A percentile compares a stretch with the other conserved stretches of the same genome.
Conservation (phyloP, 176 grass and related monocot species). For the Rhipidocladum racemiflorum region DNA sequence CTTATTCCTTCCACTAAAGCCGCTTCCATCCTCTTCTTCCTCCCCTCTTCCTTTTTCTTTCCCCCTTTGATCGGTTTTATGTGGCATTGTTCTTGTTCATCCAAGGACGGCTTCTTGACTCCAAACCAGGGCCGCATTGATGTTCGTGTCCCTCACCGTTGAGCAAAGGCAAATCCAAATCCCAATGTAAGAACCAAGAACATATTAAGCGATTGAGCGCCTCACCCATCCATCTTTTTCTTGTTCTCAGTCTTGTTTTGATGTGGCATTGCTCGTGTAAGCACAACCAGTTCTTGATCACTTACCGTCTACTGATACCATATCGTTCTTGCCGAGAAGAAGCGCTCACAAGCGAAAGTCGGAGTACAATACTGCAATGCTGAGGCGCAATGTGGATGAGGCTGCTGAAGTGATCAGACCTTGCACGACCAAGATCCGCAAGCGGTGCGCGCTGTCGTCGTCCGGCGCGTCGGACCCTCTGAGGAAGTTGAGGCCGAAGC, state of each 20-base stretch:
- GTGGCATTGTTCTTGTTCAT: no score
- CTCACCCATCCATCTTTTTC: not conserved
- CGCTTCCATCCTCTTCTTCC: not conserved
- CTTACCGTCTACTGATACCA: not conserved
- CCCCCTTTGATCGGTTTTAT: no score
- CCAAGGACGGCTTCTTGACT: not conserved
- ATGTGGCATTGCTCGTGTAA: not conserved
- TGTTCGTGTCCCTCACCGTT: not conserved
- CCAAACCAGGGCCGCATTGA: not conserved
- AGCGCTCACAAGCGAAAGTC: not conserved
- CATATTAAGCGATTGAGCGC: not conserved
- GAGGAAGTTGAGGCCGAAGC: slow-evolving; percentile 46
- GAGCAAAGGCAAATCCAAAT: slow-evolving; percentile 8
- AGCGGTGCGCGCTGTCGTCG: slow-evolving; percentile 53
- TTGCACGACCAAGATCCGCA: slow-evolving; percentile 27
- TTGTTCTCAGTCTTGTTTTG: not conserved
- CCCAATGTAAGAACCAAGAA: slow-evolving; percentile 14
- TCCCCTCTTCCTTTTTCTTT: no score
- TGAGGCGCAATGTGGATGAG: not conserved
- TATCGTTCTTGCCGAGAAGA: not conserved
- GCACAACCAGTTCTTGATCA: not conserved
- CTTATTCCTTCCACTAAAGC: slow-evolving; percentile 42
- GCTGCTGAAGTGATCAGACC: not conserved
- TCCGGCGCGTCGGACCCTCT: slow-evolving; percentile 30
- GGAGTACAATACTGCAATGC: slow-evolving; percentile 38